Base-by-base conservation (phyloP, 192 early-diverging fungal genomes). In the Backusella circina region DNA sequence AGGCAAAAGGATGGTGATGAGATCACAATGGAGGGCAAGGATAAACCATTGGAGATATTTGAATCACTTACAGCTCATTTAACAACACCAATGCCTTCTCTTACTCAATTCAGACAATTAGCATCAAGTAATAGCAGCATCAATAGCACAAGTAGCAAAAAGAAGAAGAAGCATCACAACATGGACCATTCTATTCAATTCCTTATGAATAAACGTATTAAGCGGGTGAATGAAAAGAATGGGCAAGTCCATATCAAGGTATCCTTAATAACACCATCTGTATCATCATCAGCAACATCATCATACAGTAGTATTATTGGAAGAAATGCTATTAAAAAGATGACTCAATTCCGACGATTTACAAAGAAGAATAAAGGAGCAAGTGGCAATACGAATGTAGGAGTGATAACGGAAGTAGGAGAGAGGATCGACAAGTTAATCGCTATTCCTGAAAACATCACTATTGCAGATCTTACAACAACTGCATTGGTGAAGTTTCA, bases 31-130 rank as follows among this genome's bases (percentile, higher is more conserved):
- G 74, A 73, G 38, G 80, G 84, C 16, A 71, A 84, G 18, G 84
- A 88, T 76, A 82, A 85, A 65, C 80, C 84, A 28, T 75, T 84
- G 57, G 81, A 79, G 8, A 87, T 86, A 9, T 89, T 83, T 67
- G 75, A 85, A 28, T 80, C 84, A 0, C 72, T 88, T 26, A 85
- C 79, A 16, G 71, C 82, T 18, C 81, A 83, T 65, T 61, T 82
- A 15, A 84, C 83, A 2, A 84, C 82, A 5, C 83, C 84, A 2
- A 67, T 87, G 76, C 86, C 84, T 3, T 71, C 84, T 5, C 76
- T 87, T 23, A 83, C 73, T 18, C 83, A 80, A 47, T 68, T 75
- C 5, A 75, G 61, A 15, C 74, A 72, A 35, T 50, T 71, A 5
- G 32, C 73, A 28, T 61, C 54, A 26, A 23, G 26, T 50, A 57